Evolutionary conservation across 208 protist species (phyloP).

Genomic region (Wallacemonas sp.): DNA sequence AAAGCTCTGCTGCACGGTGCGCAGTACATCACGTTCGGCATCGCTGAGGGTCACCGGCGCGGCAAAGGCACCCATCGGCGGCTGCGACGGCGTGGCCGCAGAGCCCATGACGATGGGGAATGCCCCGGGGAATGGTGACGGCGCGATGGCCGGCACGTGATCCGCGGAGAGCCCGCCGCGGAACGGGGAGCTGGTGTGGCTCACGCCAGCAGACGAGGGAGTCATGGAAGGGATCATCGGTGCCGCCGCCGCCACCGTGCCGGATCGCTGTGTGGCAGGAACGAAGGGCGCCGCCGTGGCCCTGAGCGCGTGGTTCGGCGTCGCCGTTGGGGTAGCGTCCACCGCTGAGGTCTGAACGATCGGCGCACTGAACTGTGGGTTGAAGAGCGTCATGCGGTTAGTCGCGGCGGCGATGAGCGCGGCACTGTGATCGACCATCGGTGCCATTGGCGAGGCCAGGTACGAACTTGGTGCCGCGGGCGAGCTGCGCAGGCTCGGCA

Average conservation of each 20-base stretch:
- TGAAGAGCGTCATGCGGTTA: slow-evolving; percentile 2
- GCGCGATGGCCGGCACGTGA: slow-evolving; percentile 16
- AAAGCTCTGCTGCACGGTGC: slow-evolving; percentile 47
- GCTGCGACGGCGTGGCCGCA: slow-evolving; percentile 15
- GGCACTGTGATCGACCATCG: slow-evolving; percentile 3
- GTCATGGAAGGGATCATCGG: not conserved
- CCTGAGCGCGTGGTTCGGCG: slow-evolving; percentile 2
- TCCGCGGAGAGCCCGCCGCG: not conserved
- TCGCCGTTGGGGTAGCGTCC: not conserved
- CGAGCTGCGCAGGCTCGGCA: slow-evolving; percentile 1
- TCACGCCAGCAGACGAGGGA: not conserved
- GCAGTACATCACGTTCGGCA: slow-evolving; percentile 44
- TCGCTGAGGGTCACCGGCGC: slow-evolving; percentile 50
- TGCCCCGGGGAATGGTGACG: slow-evolving; percentile 36
- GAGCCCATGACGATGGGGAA: slow-evolving; percentile 23
- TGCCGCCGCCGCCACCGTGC: not conserved
- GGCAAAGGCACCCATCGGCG: slow-evolving; percentile 10
- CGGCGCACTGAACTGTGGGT: slow-evolving; percentile 1
- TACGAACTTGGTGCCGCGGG: not conserved
- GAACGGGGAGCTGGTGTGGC: not conserved
- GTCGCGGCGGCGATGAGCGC: slow-evolving; percentile 7
- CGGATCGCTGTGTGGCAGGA: not conserved
- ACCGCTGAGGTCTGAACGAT: not conserved
- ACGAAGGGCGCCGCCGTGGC: not conserved
- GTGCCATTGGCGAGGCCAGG: not conserved